These are phyloP conservation scores for Cenchrus fungigraminus DNA, from an alignment of 176 grass and related monocot genomes.

Conservation along the genomic window DNA sequence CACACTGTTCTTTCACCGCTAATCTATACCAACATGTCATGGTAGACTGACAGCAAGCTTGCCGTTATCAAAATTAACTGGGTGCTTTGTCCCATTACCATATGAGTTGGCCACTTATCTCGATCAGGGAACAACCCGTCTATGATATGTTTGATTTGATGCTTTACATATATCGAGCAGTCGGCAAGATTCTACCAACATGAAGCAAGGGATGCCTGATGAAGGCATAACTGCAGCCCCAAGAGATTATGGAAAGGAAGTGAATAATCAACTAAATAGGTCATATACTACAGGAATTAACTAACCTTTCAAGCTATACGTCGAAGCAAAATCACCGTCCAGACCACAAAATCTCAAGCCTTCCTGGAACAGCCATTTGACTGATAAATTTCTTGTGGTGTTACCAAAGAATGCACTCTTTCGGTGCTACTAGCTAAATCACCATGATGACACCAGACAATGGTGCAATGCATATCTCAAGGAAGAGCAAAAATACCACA, in stretches of 20 bases:
- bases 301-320: not conserved
- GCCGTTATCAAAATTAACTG: slow-evolving; percentile 23
- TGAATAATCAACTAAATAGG: not conserved
- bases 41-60: slow-evolving; percentile 23
- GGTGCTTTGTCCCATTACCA: slow-evolving; percentile 24
- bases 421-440: slow-evolving; percentile 38
- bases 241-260: not conserved
- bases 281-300: slow-evolving; percentile 6
- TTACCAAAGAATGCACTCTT: slow-evolving; percentile 12
- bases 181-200: slow-evolving; percentile 24
- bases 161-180: slow-evolving; percentile 8
- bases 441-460: slow-evolving; percentile 15
- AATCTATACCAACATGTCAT: not conserved
- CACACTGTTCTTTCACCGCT: not conserved
- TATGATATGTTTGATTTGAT: slow-evolving; percentile 21
- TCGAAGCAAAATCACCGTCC: slow-evolving; percentile 38
- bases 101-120: slow-evolving; percentile 32
- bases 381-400: slow-evolving; percentile 38
- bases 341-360: slow-evolving; percentile 2
- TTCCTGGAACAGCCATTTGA: slow-evolving; percentile 41
- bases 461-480: slow-evolving; percentile 21
- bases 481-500: slow-evolving; percentile 31
- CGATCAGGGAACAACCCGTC: not conserved
- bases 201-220: slow-evolving; percentile 5
- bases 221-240: not conserved